Evolutionary conservation across 2,329 filamentous ascomycete species (phyloP), one percentile per base, ranked within the genome.

Genomic region (Monosporascus sp.): DNA sequence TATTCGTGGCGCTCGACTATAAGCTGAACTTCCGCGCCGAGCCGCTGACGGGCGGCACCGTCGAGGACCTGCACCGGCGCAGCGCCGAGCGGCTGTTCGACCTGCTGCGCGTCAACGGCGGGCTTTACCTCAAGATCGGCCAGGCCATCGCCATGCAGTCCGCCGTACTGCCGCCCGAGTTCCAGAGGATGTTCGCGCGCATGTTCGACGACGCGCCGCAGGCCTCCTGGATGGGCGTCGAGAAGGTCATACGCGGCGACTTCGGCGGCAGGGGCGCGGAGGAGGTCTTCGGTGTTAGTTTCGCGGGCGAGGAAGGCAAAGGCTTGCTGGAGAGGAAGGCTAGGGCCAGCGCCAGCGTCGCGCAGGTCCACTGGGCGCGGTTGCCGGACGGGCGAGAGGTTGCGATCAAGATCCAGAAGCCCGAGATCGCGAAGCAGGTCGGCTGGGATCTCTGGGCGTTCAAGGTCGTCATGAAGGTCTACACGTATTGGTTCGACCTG

Each of bases 131-230:
- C 66, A 99, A 99, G 79, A 97, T 99, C 54, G 94, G 94, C 1
- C 94, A 99, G 76, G 94, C 94, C 5, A 93, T 99, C 60, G 94
- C 93, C 15, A 97, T 97, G 94, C 94, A 99, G 77, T 93, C 89
- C 60, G 93, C 93, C 0, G 85, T 97, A 25, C 74, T 99, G 56
- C 94, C 94, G 25, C 89, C 92, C 0, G 91, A 96, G 70, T 97
- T 97, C 63, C 91, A 96, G 75, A 85, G 87, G 65, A 97, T 97
- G 91, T 99, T 99, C 67, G 79, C 87, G 22, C 82, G 88, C 64
- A 97, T 99, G 90, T 99, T 97, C 68, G 94, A 97, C 68, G 93
- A 97, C 74, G 94, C 94, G 57, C 92, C 93, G 38, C 92, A 97
- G 76, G 94, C 96, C 67, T 79, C 81, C 43, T 97, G 92, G 92